Conservation (phyloP, 768 basidiomycete genomes). For the Panaeolus papilionaceus region DNA sequence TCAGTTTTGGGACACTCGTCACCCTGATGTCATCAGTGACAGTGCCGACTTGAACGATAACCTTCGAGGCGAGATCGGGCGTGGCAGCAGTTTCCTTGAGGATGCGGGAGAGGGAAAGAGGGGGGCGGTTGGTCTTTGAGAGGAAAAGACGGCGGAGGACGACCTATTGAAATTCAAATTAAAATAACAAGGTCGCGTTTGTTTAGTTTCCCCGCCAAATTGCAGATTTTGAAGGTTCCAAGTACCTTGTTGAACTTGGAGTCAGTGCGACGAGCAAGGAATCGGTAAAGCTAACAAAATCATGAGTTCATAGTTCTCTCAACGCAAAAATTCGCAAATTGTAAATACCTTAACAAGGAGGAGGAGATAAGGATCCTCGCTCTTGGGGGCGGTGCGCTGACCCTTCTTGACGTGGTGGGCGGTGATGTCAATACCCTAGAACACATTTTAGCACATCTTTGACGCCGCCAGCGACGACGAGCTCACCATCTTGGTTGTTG, state of each 20-base stretch:
- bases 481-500: constrained; percentile 86
- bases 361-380: constrained; percentile 98
- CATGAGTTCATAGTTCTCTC: constrained; percentile 12
- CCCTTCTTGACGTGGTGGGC: constrained; percentile 99
- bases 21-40: constrained; percentile 97
- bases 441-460: constrained; percentile 26
- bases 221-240: constrained; percentile 14
- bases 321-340: constrained; percentile 14
- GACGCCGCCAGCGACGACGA: constrained; percentile 45
- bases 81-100: constrained; percentile 78
- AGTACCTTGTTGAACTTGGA: constrained; percentile 92
- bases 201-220: background rate
- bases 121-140: constrained; percentile 97
- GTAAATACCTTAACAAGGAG: constrained; percentile 91
- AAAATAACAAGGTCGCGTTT: constrained; percentile 5
- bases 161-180: constrained; percentile 52
- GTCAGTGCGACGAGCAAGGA: constrained; percentile 97
- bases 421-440: constrained; percentile 93
- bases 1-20: constrained; percentile 84
- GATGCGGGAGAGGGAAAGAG: constrained; percentile 93
- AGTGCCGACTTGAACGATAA: constrained; percentile 88
- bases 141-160: constrained; percentile 97
- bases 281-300: constrained; percentile 87
- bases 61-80: constrained; percentile 75
- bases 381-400: constrained; percentile 91